phyloP scores from a whole-genome alignment of 495 filamentous ascomycete species.

The Polyplosphaeria fusca region DNA sequence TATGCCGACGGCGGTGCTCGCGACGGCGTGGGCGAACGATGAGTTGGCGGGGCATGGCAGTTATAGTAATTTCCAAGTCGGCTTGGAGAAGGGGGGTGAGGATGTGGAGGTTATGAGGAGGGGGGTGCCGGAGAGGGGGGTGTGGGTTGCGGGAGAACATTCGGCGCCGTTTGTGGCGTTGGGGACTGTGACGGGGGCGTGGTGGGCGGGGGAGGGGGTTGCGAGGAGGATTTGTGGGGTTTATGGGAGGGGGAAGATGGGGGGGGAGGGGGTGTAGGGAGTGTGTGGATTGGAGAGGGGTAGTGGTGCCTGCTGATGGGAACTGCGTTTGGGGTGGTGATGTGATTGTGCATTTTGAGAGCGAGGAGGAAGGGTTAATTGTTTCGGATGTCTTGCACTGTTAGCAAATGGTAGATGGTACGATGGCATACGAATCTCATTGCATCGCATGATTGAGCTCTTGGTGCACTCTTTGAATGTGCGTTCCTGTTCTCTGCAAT shows the following conservation, averaged over 20 bases:
- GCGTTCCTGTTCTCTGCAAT: too few species aligned
- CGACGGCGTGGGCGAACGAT: conserved; percentile 80
- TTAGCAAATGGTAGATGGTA: too few species aligned
- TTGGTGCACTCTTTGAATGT: too few species aligned
- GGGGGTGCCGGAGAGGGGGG: conserved; percentile 63
- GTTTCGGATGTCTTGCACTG: too few species aligned
- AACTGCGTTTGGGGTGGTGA: too few species aligned
- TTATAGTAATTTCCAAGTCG: conserved; percentile 85
- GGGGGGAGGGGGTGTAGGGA: conserved; percentile 11
- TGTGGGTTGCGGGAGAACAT: conserved; percentile 96
- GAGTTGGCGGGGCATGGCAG: conserved; percentile 83
- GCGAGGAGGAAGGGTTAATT: too few species aligned
- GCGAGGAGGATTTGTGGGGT: conserved; percentile 58
- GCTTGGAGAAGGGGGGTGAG: conserved; percentile 62
- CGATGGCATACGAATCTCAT: too few species aligned
- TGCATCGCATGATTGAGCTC: too few species aligned
- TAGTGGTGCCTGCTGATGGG: too few species aligned
- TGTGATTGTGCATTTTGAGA: too few species aligned
- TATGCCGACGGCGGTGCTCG: conserved; percentile 58
- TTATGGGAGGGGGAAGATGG: conserved; percentile 32
- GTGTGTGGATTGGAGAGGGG: too few species aligned
- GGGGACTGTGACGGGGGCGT: conserved; percentile 85
- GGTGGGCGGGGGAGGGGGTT: conserved; percentile 84
- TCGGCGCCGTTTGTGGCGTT: conserved; percentile 85
- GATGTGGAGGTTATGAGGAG: conserved; percentile 73